phyloP scores from a whole-genome alignment of 352 stramenopile species.

The Globisporangium middletonii region DNA sequence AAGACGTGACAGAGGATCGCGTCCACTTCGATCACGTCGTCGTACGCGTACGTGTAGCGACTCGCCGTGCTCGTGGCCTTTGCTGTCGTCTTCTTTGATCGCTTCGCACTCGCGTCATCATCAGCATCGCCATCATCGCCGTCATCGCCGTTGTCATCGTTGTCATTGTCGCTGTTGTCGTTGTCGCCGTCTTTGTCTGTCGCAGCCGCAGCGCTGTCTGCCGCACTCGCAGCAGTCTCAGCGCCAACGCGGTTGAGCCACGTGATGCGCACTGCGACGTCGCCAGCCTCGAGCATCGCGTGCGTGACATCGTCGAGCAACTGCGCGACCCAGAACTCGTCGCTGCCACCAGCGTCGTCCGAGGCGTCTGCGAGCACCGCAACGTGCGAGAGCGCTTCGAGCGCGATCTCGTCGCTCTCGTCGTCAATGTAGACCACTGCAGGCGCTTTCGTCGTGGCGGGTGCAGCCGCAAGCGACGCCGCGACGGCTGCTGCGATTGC shows the following conservation, averaged over 20 bases:
- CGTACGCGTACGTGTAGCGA: slow-evolving; percentile 46
- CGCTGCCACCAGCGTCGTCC: slow-evolving; percentile 1
- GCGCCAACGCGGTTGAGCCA: slow-evolving; percentile 46
- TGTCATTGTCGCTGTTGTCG: too few species aligned
- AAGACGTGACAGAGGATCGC: slow-evolving; percentile 74
- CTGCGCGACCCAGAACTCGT: slow-evolving; percentile 66
- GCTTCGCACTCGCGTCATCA: too few species aligned
- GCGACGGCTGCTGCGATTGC: too few species aligned
- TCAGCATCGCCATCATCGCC: too few species aligned
- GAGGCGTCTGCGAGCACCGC: background rate
- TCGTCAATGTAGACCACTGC: background rate
- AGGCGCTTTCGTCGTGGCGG: too few species aligned
- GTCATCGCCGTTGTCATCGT: too few species aligned
- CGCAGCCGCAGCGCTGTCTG: background rate
- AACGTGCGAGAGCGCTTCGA: background rate
- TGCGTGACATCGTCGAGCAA: slow-evolving; percentile 73
- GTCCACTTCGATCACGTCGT: slow-evolving; percentile 56
- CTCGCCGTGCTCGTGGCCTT: background rate
- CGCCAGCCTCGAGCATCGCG: slow-evolving; percentile 50
- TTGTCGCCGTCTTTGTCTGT: too few species aligned
- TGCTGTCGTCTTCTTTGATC: too few species aligned
- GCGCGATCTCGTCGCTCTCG: background rate
- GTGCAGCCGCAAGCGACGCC: too few species aligned
- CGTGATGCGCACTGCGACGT: slow-evolving; percentile 42
- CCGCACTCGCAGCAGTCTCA: background rate